Evolutionary conservation across 768 basidiomycete genomes (phyloP).

Genomic region (Ramaria sp.): DNA sequence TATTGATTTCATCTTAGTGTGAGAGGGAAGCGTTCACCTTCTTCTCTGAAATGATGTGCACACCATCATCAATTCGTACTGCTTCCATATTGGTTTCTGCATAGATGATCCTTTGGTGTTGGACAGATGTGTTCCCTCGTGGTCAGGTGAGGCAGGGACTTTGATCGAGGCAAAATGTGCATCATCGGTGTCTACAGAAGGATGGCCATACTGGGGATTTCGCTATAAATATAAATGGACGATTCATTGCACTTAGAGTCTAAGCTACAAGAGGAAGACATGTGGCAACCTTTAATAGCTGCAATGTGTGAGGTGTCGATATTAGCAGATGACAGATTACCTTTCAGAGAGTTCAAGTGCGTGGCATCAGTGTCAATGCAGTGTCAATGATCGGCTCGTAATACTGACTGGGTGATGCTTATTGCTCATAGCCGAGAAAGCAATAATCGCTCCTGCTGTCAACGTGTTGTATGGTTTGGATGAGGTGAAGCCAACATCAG

Average conservation of each 20-base stretch:
- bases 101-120: not conserved
- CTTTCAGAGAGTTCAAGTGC: not conserved
- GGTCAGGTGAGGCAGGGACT: slow-evolving; percentile 21
- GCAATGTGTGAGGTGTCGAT: not conserved
- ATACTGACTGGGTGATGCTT: not conserved
- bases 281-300: not conserved
- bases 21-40: slow-evolving; percentile 33
- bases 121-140: slow-evolving; percentile 4
- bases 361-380: no score
- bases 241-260: not conserved
- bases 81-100: slow-evolving; percentile 33
- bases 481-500: slow-evolving; percentile 10
- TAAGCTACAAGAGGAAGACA: no score
- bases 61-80: slow-evolving; percentile 42
- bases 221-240: not conserved
- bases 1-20: not conserved
- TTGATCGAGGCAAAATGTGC: slow-evolving; percentile 11
- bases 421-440: slow-evolving; percentile 28
- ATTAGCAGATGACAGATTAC: not conserved
- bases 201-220: not conserved
- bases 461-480: slow-evolving; percentile 45
- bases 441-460: slow-evolving; percentile 44
- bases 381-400: not conserved
- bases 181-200: not conserved
- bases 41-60: slow-evolving; percentile 47